Evolutionary conservation across 495 filamentous ascomycete species (phyloP).

Genomic region (Daldinia childiae): DNA sequence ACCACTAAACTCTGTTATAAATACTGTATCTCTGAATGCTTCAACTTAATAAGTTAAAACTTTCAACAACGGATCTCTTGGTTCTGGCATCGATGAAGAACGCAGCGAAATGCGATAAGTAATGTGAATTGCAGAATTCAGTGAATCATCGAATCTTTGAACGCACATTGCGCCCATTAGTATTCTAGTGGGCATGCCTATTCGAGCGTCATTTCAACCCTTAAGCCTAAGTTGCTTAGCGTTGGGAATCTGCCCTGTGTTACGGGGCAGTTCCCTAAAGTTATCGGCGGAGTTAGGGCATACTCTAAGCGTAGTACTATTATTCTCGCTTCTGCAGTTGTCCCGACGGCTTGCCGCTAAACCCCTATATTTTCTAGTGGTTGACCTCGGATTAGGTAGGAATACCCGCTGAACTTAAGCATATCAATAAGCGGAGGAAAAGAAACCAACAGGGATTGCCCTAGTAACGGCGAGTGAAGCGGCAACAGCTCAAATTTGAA

Average conservation of each 20-base stretch:
- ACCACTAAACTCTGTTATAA: constrained; percentile 2
- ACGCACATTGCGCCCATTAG: constrained; percentile 13
- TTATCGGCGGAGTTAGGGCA: neutral
- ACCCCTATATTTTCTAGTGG: constrained; percentile 1
- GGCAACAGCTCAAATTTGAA: constrained; percentile 72
- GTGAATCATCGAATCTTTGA: constrained; percentile 16
- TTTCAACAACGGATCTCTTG: constrained; percentile 16
- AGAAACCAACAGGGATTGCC: constrained; percentile 15
- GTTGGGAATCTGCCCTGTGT: neutral
- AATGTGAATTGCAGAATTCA: constrained; percentile 16
- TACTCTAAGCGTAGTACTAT: constrained; percentile 8
- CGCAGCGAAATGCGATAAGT: constrained; percentile 14
- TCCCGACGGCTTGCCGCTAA: neutral
- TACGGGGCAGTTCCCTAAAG: constrained; percentile 1
- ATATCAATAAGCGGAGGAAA: constrained; percentile 16
- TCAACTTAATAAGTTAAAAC: constrained; percentile 11
- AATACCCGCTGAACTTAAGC: constrained; percentile 15
- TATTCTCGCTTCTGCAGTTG: constrained; percentile 7
- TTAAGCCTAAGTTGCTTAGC: constrained; percentile 5
- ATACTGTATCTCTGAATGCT: constrained; percentile 1
- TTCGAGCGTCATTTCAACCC: constrained; percentile 13
- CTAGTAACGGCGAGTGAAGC: constrained; percentile 15
- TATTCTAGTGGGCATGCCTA: constrained; percentile 13
- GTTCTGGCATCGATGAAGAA: constrained; percentile 16
- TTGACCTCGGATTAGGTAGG: constrained; percentile 14